These are phyloP conservation scores for Globisporangium parvum DNA, from an alignment of 352 stramenopile genomes.

Conservation along the genomic window DNA sequence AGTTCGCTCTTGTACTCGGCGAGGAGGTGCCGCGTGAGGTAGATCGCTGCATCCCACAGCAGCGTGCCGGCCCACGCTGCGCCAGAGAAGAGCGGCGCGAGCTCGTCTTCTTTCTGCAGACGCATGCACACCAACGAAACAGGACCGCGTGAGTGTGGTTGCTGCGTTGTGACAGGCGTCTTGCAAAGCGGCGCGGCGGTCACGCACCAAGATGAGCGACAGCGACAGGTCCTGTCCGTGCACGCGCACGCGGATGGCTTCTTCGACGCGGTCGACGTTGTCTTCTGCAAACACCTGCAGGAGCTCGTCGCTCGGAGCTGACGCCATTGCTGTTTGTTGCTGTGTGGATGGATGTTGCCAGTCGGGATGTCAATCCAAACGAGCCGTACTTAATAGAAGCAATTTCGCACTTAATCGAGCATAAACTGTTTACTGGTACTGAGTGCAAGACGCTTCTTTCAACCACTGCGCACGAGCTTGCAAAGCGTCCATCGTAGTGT, in stretches of 20 bases:
- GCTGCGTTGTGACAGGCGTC: not conserved
- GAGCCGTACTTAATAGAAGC: too few species aligned
- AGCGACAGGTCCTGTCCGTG: slow-evolving; percentile 46
- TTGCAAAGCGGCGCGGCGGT: not conserved
- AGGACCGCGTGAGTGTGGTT: not conserved
- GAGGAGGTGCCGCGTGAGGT: slow-evolving; percentile 54
- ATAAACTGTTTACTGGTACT: too few species aligned
- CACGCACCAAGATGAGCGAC: slow-evolving; percentile 53
- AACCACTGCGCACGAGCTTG: too few species aligned
- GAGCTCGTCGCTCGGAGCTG: too few species aligned
- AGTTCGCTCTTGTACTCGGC: slow-evolving; percentile 36
- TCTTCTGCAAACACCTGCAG: slow-evolving; percentile 49
- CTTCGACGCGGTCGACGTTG: slow-evolving; percentile 52
- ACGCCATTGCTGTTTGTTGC: too few species aligned
- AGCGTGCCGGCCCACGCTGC: slow-evolving; percentile 91
- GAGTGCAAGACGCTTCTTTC: too few species aligned
- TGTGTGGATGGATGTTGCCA: too few species aligned
- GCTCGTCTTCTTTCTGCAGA: slow-evolving; percentile 69
- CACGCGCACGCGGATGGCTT: slow-evolving; percentile 48
- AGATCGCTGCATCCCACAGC: slow-evolving; percentile 81
- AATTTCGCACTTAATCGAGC: too few species aligned
- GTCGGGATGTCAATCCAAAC: too few species aligned
- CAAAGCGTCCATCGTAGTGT: too few species aligned
- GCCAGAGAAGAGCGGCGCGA: slow-evolving; percentile 91
- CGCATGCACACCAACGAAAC: slow-evolving; percentile 5